Evolutionary conservation across 768 basidiomycete genomes (phyloP), one percentile per base, ranked within the genome.

Genomic region (Rhizopogon vinicolor): DNA sequence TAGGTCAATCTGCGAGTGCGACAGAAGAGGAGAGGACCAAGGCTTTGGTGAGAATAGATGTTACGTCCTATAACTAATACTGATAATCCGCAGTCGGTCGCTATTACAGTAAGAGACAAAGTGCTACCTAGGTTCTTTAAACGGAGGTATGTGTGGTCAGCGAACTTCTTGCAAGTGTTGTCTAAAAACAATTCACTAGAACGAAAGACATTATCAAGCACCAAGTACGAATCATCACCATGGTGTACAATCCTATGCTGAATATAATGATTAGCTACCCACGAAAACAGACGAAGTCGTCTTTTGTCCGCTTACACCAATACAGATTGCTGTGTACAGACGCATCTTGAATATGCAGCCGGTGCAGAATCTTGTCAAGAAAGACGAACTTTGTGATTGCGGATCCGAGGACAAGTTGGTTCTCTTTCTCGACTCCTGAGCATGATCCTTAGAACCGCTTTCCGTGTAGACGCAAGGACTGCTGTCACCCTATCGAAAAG

Each of bases 221-320:
- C 54, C 88, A 87, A 72, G 87, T 83, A 60, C 28, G 52, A 43
- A 25, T 29, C n/a, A 5, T 42, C 44, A 13, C 22, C 22, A 2
- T 1, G 22, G n/a, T 39, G 28, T 37, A 41, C 22, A 3, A 9
- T 29, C 9, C 33, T 19, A 1, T 35, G 22, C 50, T 18, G 37
- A 18, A 56, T 16, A 19, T 12, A 6, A 58, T 44, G 13, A 40
- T 3, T 62, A 95, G 88, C 77, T 98, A 2, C 96, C 96, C 1
- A 77, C 78, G 58, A 99, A 99, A 74, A 80, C 80, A 0, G 96
- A 99, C 61, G 77, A 93, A 64, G 89, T 98, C 13, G 92, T 97
- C 5, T 96, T 98, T 63, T 99, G 96, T 64, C 95, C 93, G 14
- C 72, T 98, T 48, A 89, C 89, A 0, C 55, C 73, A 0, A 76